phyloP scores from a whole-genome alignment of 2,329 filamentous ascomycete species.

The Fusarium abutilonis region DNA sequence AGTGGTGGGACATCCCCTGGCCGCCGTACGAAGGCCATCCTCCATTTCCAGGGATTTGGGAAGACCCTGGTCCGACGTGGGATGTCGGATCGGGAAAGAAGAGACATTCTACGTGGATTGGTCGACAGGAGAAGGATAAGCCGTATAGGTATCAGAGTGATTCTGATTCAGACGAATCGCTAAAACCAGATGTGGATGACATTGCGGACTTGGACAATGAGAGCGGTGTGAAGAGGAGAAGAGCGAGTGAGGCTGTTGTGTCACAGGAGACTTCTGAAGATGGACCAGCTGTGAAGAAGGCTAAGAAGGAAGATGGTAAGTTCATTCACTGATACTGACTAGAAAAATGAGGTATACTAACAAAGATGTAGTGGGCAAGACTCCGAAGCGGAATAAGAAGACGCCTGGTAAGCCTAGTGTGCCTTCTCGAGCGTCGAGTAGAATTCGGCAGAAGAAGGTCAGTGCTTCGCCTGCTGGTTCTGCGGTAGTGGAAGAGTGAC shows the following conservation, averaged over 20 bases:
- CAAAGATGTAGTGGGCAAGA: background rate
- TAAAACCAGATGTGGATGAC: conserved; percentile 35
- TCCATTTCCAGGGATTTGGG: conserved; percentile 41
- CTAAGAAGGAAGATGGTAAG: conserved; percentile 23
- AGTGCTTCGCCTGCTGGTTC: conserved; percentile 2
- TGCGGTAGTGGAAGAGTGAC: background rate
- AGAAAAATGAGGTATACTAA: background rate
- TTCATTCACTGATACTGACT: fast-evolving
- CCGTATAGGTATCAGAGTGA: conserved; percentile 34
- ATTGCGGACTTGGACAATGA: conserved; percentile 16
- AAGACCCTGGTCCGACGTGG: conserved; percentile 8
- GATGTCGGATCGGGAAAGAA: background rate
- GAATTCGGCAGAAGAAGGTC: conserved; percentile 6
- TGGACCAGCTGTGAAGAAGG: conserved; percentile 28
- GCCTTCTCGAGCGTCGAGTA: conserved; percentile 24
- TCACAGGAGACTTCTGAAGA: background rate
- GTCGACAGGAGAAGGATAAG: conserved; percentile 19
- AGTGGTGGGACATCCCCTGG: conserved; percentile 45
- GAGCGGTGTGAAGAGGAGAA: conserved; percentile 7
- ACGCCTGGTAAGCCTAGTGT: conserved; percentile 7
- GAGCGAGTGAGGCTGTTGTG: background rate
- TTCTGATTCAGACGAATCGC: conserved; percentile 36
- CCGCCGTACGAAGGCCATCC: conserved; percentile 39
- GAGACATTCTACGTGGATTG: conserved; percentile 3
- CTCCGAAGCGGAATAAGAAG: conserved; percentile 6